Evolutionary conservation across 1,139 yeast species (phyloP).

Genomic region (Pneumocystis carinii): DNA sequence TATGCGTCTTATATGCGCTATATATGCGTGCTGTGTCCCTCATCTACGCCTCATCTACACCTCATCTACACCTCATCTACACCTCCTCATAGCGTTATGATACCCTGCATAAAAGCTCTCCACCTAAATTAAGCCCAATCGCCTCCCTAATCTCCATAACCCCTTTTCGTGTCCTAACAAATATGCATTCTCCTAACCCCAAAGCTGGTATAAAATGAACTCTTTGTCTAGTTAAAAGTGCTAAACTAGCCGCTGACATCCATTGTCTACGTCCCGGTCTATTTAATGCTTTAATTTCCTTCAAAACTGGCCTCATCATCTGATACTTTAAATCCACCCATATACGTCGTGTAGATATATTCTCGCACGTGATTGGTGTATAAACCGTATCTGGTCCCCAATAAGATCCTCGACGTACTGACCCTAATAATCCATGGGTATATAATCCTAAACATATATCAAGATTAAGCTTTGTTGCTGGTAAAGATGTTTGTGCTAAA

Average conservation of each 20-base stretch:
- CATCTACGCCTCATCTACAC: too few species aligned
- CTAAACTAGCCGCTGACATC: slow-evolving; percentile 49
- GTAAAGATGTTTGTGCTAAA: slow-evolving; percentile 62
- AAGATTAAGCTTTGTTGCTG: slow-evolving; percentile 69
- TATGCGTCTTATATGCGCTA: background rate
- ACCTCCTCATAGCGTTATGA: too few species aligned
- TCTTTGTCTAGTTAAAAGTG: slow-evolving; percentile 60
- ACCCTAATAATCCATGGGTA: slow-evolving; percentile 76
- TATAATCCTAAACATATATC: slow-evolving; percentile 73
- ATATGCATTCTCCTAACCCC: slow-evolving; percentile 79
- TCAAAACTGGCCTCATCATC: slow-evolving; percentile 61
- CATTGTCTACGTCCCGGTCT: slow-evolving; percentile 70
- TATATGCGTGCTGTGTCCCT: too few species aligned
- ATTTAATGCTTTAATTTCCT: slow-evolving; percentile 57
- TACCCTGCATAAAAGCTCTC: too few species aligned
- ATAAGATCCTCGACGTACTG: slow-evolving; percentile 75
- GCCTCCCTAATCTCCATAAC: slow-evolving; percentile 75
- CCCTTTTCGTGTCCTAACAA: slow-evolving; percentile 41
- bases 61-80: too few species aligned
- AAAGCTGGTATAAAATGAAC: slow-evolving; percentile 60
- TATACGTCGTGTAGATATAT: slow-evolving; percentile 68
- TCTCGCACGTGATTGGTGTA: slow-evolving; percentile 75
- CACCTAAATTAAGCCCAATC: slow-evolving; percentile 26
- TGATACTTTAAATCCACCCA: slow-evolving; percentile 90
- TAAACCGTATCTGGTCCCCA: slow-evolving; percentile 70